Evolutionary conservation across 805 yeast genomes (phyloP), one percentile per base, ranked within the genome.

Genomic region (Limtongia smithiae): DNA sequence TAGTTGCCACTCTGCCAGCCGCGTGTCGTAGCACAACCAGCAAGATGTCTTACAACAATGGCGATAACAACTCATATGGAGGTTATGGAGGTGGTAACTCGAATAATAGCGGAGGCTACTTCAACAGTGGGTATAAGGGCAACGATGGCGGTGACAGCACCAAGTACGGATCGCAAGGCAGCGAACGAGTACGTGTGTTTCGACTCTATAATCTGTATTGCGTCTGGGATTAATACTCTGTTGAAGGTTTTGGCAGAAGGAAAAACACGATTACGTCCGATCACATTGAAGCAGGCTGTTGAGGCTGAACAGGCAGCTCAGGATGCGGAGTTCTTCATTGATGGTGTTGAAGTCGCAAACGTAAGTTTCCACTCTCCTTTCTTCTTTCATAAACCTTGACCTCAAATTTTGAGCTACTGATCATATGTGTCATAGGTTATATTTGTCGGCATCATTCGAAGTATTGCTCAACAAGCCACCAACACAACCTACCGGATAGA

Each of bases 251-350:
- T n/a, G n/a, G n/a, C 55, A 9, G 51, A 52, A 25, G 57, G 49
- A 28, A 38, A 49, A 41, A 41, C 50, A 22, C 31, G 54, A 24
- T 25, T 57, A 14, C 61, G 71, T 9, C 83, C 89, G 0, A 83
- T 83, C 15, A 82, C 88, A 8, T 74, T 83, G 61, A 79, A 79
- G 61, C 85, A 81, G 65, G 65, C 82, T 41, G 68, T 70, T 54
- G 80, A 77, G 46, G 75, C 82, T 3, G 60, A 69, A 9, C 80
- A 77, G 49, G 68, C 72, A 3, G 70, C 71, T 14, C 79, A 77
- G 12, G 85, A 80, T 61, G 79, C 78, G 22, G 78, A 78, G 17
- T 76, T 72, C 58, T 65, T 63, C 37, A 67, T 80, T 41, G 77
- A 79, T 59, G 80, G 77, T 42, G 75, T 77, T 32, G 77, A 55